These are phyloP conservation scores for Monilinia fructicola DNA, from an alignment of 2,329 filamentous ascomycete species.

Conservation along the genomic window DNA sequence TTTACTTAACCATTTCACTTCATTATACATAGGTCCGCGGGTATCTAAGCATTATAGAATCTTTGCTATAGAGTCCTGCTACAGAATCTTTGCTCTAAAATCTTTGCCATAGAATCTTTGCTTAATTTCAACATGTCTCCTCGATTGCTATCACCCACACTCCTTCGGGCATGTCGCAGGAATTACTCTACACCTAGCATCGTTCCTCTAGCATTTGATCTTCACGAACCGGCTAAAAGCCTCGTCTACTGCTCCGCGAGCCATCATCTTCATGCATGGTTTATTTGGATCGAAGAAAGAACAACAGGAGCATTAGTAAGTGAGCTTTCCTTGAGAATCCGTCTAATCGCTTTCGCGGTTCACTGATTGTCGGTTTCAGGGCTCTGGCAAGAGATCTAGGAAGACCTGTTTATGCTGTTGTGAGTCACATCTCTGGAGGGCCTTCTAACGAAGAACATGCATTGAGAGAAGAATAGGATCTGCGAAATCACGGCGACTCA, in stretches of 20 bases:
- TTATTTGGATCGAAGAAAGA: slow-evolving; percentile 95
- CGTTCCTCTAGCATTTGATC: slow-evolving; percentile 58
- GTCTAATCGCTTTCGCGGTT: slow-evolving; percentile 25
- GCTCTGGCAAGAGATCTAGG: slow-evolving; percentile 77
- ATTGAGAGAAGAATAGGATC: slow-evolving; percentile 57
- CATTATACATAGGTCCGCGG: background rate
- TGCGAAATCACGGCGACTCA: slow-evolving; percentile 91
- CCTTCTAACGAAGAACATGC: background rate
- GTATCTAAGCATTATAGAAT: background rate
- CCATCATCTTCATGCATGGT: slow-evolving; percentile 88
- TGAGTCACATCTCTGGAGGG: slow-evolving; percentile 45
- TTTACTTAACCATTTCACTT: background rate
- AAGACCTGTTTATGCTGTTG: slow-evolving; percentile 78
- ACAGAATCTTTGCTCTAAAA: no score
- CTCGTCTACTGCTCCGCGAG: slow-evolving; percentile 48
- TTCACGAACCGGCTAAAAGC: slow-evolving; percentile 60
- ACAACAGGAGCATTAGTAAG: slow-evolving; percentile 94
- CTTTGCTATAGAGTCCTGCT: no score
- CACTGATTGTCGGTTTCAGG: slow-evolving; percentile 48
- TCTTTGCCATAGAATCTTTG: background rate
- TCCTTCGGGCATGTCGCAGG: slow-evolving; percentile 21
- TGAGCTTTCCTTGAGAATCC: slow-evolving; percentile 45
- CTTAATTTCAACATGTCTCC: slow-evolving; percentile 25
- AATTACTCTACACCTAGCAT: slow-evolving; percentile 27
- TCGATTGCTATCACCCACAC: slow-evolving; percentile 23